phyloP scores from a whole-genome alignment of 2,329 filamentous ascomycete genomes.

The Sporothrix phasma region DNA sequence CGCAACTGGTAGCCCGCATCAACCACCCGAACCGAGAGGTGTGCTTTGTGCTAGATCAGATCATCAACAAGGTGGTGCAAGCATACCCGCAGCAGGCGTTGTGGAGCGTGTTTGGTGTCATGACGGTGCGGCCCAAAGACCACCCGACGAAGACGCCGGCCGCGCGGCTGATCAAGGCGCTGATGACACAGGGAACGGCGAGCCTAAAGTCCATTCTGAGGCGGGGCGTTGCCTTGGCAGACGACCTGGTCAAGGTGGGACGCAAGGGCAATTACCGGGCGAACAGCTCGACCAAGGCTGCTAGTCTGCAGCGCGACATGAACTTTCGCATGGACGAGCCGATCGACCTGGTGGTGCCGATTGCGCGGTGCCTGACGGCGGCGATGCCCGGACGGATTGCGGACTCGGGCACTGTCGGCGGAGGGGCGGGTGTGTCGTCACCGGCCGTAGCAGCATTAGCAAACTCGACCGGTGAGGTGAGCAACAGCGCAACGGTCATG shows the following conservation, averaged over 20 bases:
- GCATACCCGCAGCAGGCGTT: constrained; percentile 84
- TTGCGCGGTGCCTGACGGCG: constrained; percentile 74
- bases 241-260: constrained; percentile 36
- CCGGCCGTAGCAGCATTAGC: neutral
- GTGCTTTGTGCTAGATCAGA: constrained; percentile 63
- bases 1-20: constrained; percentile 93
- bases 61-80: constrained; percentile 78
- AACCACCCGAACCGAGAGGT: constrained; percentile 73
- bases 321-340: constrained; percentile 77
- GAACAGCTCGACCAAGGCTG: constrained; percentile 55
- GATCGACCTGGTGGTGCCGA: constrained; percentile 77
- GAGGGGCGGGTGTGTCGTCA: neutral
- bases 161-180: constrained; percentile 45
- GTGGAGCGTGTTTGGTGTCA: constrained; percentile 82
- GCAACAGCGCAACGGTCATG: neutral
- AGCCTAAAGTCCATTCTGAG: constrained; percentile 5
- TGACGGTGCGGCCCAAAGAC: constrained; percentile 41
- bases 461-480: constrained; percentile 27
- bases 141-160: constrained; percentile 50
- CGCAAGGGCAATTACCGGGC: constrained; percentile 70
- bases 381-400: constrained; percentile 49
- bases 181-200: neutral
- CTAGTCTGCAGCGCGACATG: constrained; percentile 69
- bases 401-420: neutral
- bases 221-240: constrained; percentile 43